A percentile compares a stretch with the other conserved stretches of the same genome.
Evolutionary conservation across 2,329 filamentous ascomycete species (phyloP).

Genomic region (Mollisiaceae sp.): DNA sequence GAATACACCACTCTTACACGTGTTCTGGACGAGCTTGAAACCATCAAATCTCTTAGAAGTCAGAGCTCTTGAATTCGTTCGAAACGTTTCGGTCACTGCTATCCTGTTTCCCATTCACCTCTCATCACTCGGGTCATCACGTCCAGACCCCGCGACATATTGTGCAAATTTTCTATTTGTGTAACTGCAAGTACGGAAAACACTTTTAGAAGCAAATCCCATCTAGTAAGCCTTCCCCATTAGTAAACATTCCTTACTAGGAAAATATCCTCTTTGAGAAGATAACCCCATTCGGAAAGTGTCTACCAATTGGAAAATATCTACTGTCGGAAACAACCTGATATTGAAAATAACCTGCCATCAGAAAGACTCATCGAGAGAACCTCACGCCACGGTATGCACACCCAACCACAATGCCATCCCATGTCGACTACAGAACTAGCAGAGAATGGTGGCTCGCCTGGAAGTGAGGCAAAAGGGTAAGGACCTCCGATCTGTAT

Average conservation of each 20-base stretch:
- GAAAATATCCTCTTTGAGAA: not conserved
- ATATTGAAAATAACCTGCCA: not conserved
- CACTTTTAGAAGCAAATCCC: not conserved
- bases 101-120: not conserved
- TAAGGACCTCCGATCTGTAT: not conserved
- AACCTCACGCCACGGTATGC: not conserved
- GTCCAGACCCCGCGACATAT: not conserved
- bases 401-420: constrained; percentile 1
- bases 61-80: too few species aligned
- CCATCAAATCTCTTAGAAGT: too few species aligned
- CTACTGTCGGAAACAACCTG: not conserved
- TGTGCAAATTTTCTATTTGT: not conserved
- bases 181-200: not conserved
- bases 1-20: too few species aligned
- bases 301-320: too few species aligned
- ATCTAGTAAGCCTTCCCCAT: not conserved
- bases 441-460: not conserved
- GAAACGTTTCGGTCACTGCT: too few species aligned
- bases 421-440: not conserved
- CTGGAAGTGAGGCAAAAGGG: not conserved
- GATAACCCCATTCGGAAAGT: not conserved
- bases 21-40: too few species aligned
- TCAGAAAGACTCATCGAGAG: not conserved
- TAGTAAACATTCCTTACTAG: not conserved
- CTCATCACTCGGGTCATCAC: not conserved